Base-by-base conservation (phyloP, 306 rosid species). In the Gastrolobium bilobum region DNA sequence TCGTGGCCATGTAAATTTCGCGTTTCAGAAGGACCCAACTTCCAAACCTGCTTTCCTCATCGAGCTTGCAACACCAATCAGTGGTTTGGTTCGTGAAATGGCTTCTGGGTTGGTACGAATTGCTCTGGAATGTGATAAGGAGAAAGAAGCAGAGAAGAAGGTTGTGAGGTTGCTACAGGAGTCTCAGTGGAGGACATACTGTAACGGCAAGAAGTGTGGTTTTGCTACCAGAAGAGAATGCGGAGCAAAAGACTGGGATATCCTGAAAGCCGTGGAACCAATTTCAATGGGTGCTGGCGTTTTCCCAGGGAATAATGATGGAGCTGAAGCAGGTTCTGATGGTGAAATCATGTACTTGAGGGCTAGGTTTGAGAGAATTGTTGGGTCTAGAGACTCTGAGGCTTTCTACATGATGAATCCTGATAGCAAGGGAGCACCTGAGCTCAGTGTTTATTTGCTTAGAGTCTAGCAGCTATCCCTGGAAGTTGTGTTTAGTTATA, bases 341-440 rank as follows among this genome's bases (percentile, higher is more conserved):
- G 89, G 90, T 15, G 96, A 88, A 46, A 68, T 96, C 10, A 96
- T 96, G 99, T 96, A 96, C 63, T 93, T 93, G 99, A 91, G 99
- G 51, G 99, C 98, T 9, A 91, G 93, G 89, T 96, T 96, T 82
- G 99, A 96, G 92, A 90, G 99, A 76, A 88, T 96, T 77, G 97
- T 96, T 44, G 99, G 99, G 71, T 96, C 99, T 4, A 90, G 96
- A 85, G 99, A 96, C 71, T 96, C 99, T 67, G 99, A 96, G 64
- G 99, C 98, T 74, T 96, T 96, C 87, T 96, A 96, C 71, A 96
- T 96, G 99, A 96, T 96, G 98, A 96, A 96, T 73, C 99, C 99
- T 14, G 98, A 96, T 66, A 93, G 93, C 81, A 96, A 96, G 81
- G 99, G 99, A 20, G 94, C 98, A 70, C 98, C 99, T 70, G 99